Evolutionary conservation across 2,329 filamentous ascomycete genomes (phyloP).

Genomic region (Fusarium agapanthi): DNA sequence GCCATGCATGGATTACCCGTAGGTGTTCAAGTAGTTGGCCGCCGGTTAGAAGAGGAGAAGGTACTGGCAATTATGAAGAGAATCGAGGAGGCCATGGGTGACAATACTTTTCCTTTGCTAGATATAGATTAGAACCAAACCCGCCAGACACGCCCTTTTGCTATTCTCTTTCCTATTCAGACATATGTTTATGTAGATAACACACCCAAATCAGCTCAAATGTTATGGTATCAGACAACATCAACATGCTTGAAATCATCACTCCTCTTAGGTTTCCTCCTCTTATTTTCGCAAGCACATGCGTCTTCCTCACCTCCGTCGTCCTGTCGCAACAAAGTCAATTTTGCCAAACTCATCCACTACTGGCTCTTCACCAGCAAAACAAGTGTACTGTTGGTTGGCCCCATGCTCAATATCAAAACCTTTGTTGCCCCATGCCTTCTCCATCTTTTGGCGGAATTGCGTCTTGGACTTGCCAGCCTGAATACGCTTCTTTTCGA

Average conservation of each 20-base stretch:
- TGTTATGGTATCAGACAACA: neutral
- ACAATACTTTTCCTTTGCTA: slow-evolving; percentile 62
- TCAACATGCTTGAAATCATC: neutral
- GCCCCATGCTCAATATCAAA: slow-evolving; percentile 35
- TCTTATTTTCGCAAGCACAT: neutral
- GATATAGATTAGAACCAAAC: slow-evolving; percentile 53
- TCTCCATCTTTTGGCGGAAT: slow-evolving; percentile 62
- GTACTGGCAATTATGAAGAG: slow-evolving; percentile 82
- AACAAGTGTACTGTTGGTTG: slow-evolving; percentile 7
- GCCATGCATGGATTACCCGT: slow-evolving; percentile 91
- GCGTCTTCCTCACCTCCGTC: neutral
- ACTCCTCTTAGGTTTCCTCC: neutral
- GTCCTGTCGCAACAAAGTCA: slow-evolving; percentile 1
- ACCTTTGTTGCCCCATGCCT: slow-evolving; percentile 39
- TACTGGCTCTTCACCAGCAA: slow-evolving; percentile 1
- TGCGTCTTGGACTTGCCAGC: slow-evolving; percentile 61
- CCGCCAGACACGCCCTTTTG: neutral
- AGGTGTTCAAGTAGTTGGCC: slow-evolving; percentile 83
- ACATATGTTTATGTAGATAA: neutral
- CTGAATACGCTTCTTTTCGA: slow-evolving; percentile 65
- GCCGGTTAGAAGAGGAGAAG: slow-evolving; percentile 86
- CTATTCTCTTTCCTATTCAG: neutral
- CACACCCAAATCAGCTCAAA: neutral
- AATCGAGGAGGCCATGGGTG: slow-evolving; percentile 76
- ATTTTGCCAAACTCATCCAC: slow-evolving; percentile 37